Evolutionary conservation across 2,329 filamentous ascomycete genomes (phyloP), one percentile per base, ranked within the genome.

Genomic region (Exophiala sp.): DNA sequence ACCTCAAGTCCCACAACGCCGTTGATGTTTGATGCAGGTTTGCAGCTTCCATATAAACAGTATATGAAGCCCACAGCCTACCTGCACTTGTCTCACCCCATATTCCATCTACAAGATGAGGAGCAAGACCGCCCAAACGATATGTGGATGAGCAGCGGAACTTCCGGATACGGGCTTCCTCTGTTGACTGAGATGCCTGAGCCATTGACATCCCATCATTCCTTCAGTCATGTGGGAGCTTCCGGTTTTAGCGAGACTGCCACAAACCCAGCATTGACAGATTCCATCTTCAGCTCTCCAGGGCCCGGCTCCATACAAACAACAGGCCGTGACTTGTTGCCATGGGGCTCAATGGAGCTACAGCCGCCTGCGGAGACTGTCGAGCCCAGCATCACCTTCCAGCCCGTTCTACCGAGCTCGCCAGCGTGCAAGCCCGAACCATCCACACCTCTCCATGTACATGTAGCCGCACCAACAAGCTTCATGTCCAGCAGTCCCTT

Each of bases 331-430:
- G 50, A 56, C 11, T 23, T 52, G 41, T 21, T 59, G 24, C 44
- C 43, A 11, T 49, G 51, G 53, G 42, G 19, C 16, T 32, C 43
- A n/a, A 13, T 32, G 21, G 27, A 37, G 14, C 11, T 53, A 14
- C 42, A 48, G 11, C 44, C 55, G 18, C 55, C 54, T 11, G 46
- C 53, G 46, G 49, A 60, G 43, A 62, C 60, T 7, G 50, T 61
- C 5, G 56, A 53, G 22, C 60, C 60, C 32, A 61, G 53, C 13
- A 52, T 53, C 9, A 56, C 58, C 21, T 60, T 60, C 40, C 58
- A 56, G n/a, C 21, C 35, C 3, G 46, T 48, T 9, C 32, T 60
- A 19, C 40, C 50, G 7, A 55, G 48, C 43, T 58, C 59, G 8
- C 57, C 56, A 5, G 21, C 27, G 30, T 53, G 48, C 44, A 56